A percentile compares a stretch with the other conserved stretches of the same genome.
Conservation (phyloP, 169 alveolate species). For the Cardiosporidium cionae region DNA sequence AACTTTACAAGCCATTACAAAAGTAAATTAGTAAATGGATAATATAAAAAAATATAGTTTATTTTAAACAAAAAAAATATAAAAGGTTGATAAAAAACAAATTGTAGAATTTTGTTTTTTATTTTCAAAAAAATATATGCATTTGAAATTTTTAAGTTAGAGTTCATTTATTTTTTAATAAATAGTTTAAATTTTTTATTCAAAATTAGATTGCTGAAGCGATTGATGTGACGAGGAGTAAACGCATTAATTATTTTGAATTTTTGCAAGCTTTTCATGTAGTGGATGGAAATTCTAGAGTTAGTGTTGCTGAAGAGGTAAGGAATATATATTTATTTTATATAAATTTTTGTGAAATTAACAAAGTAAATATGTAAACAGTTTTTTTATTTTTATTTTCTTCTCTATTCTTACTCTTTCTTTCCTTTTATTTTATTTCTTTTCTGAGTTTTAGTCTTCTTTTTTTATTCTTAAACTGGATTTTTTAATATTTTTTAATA, state of each 20-base stretch:
- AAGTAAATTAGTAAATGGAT: no score
- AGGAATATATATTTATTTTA: background rate
- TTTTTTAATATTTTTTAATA: no score
- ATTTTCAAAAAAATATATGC: background rate
- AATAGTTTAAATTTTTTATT: background rate
- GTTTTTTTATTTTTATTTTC: background rate
- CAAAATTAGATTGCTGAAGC: constrained; percentile 50
- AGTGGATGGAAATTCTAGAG: constrained; percentile 60
- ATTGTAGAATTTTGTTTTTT: background rate
- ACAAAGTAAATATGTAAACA: background rate
- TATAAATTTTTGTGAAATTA: background rate
- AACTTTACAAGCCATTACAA: no score
- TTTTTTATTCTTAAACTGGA: background rate
- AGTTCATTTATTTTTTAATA: background rate
- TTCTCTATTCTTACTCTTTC: background rate
- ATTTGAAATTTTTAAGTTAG: background rate
- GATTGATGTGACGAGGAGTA: constrained; percentile 60
- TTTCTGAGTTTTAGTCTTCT: background rate
- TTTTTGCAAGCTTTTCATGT: constrained; percentile 74
- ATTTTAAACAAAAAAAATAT: background rate
- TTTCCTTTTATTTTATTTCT: background rate
- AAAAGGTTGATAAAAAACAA: background rate
- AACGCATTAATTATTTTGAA: constrained; percentile 65
- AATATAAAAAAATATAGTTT: no score
- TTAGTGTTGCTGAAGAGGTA: constrained; percentile 71